A percentile compares a stretch with the other conserved stretches of the same genome.
Conservation (phyloP, 2,329 filamentous ascomycete species). For the Diaporthe nobilis region DNA sequence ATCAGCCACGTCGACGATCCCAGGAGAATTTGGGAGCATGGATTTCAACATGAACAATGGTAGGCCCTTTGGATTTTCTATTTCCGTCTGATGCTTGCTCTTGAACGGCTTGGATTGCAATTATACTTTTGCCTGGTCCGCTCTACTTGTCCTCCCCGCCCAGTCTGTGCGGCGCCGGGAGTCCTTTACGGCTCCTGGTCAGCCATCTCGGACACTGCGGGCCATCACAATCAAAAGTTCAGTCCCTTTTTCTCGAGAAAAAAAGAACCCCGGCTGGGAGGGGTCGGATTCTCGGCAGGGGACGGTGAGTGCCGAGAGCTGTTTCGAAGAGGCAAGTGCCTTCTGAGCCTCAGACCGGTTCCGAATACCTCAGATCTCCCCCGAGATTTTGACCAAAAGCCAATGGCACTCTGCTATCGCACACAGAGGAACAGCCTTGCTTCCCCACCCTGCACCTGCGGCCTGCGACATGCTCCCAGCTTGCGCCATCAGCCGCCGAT, state of each 20-base stretch:
- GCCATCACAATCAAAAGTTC: not conserved
- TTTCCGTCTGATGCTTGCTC: not conserved
- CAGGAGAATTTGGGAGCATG: constrained; percentile 59
- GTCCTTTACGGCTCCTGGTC: not conserved
- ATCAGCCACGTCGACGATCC: constrained; percentile 58
- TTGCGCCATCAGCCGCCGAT: constrained; percentile 37
- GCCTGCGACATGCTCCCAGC: constrained; percentile 27
- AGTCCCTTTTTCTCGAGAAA: not conserved
- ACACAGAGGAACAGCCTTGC: constrained; percentile 22
- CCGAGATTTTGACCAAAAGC: not conserved
- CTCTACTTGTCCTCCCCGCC: not conserved
- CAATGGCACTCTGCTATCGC: constrained; percentile 34
- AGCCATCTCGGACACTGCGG: not conserved
- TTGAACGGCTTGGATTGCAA: not conserved
- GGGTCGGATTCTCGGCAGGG: constrained; percentile 17
- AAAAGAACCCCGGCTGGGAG: not conserved
- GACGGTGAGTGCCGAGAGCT: constrained; percentile 13
- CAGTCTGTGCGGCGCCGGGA: constrained; percentile 1
- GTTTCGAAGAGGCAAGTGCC: constrained; percentile 35
- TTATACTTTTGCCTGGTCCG: not conserved
- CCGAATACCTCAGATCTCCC: not conserved
- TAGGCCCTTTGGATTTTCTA: constrained; percentile 36
- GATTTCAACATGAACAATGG: constrained; percentile 57
- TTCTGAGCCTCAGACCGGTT: constrained; percentile 10
- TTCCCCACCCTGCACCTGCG: constrained; percentile 40